Conservation (phyloP, 2,329 filamentous ascomycete species). For the Penicillium sp. region DNA sequence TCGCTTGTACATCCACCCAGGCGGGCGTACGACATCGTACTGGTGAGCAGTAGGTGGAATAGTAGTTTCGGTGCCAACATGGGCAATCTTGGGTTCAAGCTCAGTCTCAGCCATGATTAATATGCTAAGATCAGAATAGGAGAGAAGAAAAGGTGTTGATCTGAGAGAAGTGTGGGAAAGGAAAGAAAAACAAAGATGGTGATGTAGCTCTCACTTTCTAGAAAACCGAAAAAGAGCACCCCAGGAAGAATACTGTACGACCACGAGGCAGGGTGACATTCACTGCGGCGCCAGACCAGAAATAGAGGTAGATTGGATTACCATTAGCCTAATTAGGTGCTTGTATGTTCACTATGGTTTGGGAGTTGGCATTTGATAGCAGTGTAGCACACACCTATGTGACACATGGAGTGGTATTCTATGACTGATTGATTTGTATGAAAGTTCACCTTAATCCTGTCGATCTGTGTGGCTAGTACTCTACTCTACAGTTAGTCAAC, state of each 20-base stretch:
- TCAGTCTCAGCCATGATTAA: conserved; percentile 11
- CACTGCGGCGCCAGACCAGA: neutral
- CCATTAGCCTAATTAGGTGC: neutral
- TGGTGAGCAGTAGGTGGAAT: neutral
- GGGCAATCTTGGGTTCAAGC: conserved; percentile 11
- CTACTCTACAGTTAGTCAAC: no score
- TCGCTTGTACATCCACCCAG: conserved; percentile 54
- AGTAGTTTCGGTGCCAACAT: conserved; percentile 5
- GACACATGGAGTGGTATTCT: conserved; percentile 5
- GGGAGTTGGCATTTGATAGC: conserved; percentile 12
- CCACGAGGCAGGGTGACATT: conserved; percentile 21
- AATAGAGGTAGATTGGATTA: neutral
- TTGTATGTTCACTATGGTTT: neutral
- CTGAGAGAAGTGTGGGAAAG: neutral
- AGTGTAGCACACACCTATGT: conserved; percentile 19
- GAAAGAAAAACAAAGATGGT: neutral
- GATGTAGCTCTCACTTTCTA: neutral
- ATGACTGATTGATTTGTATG: neutral
- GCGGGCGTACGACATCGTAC: conserved; percentile 7
- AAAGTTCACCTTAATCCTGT: neutral
- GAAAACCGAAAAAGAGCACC: neutral
- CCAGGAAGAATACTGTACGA: conserved; percentile 8
- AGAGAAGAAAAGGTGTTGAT: neutral
- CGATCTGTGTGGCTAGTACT: neutral
- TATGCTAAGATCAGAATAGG: neutral